Conservation (phyloP, 345 rosid genomes). For the Populus euphratica region DNA sequence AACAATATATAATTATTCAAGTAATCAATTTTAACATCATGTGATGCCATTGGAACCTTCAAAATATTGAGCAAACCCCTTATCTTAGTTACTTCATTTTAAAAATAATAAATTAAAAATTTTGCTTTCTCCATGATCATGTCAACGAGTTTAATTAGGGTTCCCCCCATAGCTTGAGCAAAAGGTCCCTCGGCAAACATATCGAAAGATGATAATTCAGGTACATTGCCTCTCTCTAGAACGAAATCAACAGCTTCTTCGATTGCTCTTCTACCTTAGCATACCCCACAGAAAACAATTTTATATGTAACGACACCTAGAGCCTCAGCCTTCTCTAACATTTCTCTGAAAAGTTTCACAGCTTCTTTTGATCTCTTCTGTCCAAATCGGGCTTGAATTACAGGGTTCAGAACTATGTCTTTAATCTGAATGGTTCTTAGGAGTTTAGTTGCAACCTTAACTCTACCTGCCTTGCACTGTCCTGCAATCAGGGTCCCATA, state of each 20-base stretch:
- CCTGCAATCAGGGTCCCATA: slow-evolving; percentile 81
- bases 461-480: slow-evolving; percentile 80
- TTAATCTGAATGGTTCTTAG: slow-evolving; percentile 74
- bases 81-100: slow-evolving; percentile 57
- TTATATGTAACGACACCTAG: slow-evolving; percentile 61
- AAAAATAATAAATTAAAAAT: slow-evolving; percentile 16
- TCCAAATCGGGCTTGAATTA: slow-evolving; percentile 68
- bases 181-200: slow-evolving; percentile 86
- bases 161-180: slow-evolving; percentile 64
- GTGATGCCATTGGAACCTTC: slow-evolving; percentile 39
- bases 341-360: slow-evolving; percentile 74
- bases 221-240: slow-evolving; percentile 56
- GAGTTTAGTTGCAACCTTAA: slow-evolving; percentile 64
- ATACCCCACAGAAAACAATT: slow-evolving; percentile 57
- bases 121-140: slow-evolving; percentile 68
- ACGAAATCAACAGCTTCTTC: slow-evolving; percentile 63
- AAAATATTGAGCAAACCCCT: slow-evolving; percentile 65
- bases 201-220: slow-evolving; percentile 66
- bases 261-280: slow-evolving; percentile 61
- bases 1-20: too few species aligned
- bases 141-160: slow-evolving; percentile 53
- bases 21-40: too few species aligned
- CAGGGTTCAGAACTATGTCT: slow-evolving; percentile 69
- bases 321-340: slow-evolving; percentile 53
- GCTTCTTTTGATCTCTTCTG: slow-evolving; percentile 63